Conservation (phyloP, 2,329 filamentous ascomycete species). For the Phaeosphaeria sp. region DNA sequence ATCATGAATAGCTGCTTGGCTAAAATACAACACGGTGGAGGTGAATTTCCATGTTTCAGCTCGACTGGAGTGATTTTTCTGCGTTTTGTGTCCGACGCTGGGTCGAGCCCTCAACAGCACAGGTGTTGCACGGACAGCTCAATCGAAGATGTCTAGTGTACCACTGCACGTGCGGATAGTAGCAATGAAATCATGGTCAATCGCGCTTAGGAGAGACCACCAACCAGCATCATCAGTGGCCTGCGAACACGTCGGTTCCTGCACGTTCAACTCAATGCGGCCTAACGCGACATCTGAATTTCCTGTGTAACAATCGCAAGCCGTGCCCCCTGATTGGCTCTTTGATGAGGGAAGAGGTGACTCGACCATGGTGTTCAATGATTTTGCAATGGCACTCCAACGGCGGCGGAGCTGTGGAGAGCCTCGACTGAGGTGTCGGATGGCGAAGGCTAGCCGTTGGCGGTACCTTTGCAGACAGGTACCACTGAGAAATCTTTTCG, state of each 20-base stretch:
- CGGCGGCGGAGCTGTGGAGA: neutral
- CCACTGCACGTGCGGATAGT: constrained; percentile 31
- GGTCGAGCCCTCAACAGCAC: neutral
- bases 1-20: constrained; percentile 14
- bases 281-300: constrained; percentile 27
- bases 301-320: constrained; percentile 33
- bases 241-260: constrained; percentile 32
- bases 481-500: constrained; percentile 8
- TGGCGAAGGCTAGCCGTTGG: neutral
- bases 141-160: constrained; percentile 7
- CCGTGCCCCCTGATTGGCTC: constrained; percentile 27
- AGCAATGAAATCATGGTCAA: constrained; percentile 18
- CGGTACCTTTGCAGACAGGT: constrained; percentile 3
- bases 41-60: constrained; percentile 31
- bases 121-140: constrained; percentile 5
- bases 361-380: constrained; percentile 23
- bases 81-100: constrained; percentile 11
- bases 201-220: constrained; percentile 14
- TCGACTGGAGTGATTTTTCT: constrained; percentile 14
- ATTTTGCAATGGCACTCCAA: constrained; percentile 19
- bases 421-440: neutral
- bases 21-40: constrained; percentile 19
- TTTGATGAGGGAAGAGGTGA: constrained; percentile 22
- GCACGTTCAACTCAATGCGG: constrained; percentile 40
- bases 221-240: constrained; percentile 23